Percentiles rank a stretch among this genome's conserved stretches.
Conservation (phyloP, 352 stramenopile genomes). For the Pythium sp. region DNA sequence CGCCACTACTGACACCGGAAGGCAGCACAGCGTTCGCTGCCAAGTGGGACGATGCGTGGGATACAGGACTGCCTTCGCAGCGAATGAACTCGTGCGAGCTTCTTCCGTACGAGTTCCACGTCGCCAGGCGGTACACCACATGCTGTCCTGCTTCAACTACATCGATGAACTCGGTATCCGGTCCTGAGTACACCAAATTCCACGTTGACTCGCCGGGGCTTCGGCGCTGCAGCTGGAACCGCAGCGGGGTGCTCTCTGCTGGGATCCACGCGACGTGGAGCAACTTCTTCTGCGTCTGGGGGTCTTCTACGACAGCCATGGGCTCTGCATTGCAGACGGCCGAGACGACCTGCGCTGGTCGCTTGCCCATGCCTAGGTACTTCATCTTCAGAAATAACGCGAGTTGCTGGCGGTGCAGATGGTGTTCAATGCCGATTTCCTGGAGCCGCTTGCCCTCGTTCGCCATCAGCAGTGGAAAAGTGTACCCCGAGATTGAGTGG, state of each 20-base stretch:
- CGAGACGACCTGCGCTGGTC: slow-evolving; percentile 42
- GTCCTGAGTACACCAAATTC: slow-evolving; percentile 54
- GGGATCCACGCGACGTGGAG: slow-evolving; percentile 62
- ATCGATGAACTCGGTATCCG: slow-evolving; percentile 73
- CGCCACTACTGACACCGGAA: not conserved
- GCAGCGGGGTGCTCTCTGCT: slow-evolving; percentile 40
- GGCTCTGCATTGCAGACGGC: slow-evolving; percentile 34
- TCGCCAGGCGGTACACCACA: slow-evolving; percentile 72
- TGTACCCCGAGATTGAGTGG: slow-evolving; percentile 85
- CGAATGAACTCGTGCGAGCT: slow-evolving; percentile 59
- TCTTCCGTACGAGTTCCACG: slow-evolving; percentile 81
- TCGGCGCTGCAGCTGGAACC: slow-evolving; percentile 71
- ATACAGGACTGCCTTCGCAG: slow-evolving; percentile 26
- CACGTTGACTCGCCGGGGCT: slow-evolving; percentile 57
- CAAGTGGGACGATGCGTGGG: not conserved
- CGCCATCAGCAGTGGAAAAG: slow-evolving; percentile 84
- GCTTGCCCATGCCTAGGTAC: slow-evolving; percentile 75
- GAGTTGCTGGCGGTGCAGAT: slow-evolving; percentile 76
- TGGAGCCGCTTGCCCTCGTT: slow-evolving; percentile 66
- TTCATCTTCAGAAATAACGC: slow-evolving; percentile 83
- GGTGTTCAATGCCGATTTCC: slow-evolving; percentile 68
- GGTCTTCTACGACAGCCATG: not conserved
- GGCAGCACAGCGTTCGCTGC: not conserved
- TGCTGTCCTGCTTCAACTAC: slow-evolving; percentile 48
- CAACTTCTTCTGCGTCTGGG: slow-evolving; percentile 25